phyloP scores from a whole-genome alignment of 2,329 filamentous ascomycete species.

The Arachnomyces sp. region DNA sequence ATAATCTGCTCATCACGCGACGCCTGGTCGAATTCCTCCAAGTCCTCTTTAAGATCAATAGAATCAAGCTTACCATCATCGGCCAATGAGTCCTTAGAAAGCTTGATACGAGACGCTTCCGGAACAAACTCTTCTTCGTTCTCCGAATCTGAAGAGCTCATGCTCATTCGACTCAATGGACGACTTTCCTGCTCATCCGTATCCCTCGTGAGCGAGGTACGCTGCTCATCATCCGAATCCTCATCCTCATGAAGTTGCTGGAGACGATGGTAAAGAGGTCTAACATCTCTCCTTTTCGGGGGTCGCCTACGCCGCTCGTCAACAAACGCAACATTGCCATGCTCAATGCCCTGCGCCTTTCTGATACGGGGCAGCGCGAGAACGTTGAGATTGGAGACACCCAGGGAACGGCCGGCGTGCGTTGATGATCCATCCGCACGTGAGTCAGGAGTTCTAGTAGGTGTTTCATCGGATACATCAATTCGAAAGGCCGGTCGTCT shows the following conservation, averaged over 20 bases:
- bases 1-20: constrained; percentile 23
- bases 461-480: constrained; percentile 52
- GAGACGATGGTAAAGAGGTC: constrained; percentile 74
- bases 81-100: constrained; percentile 6
- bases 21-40: constrained; percentile 21
- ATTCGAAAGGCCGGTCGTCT: constrained; percentile 51
- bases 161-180: constrained; percentile 63
- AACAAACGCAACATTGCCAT: constrained; percentile 56
- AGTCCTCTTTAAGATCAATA: constrained; percentile 2
- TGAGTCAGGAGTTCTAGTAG: constrained; percentile 56
- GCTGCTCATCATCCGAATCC: constrained; percentile 81
- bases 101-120: no score
- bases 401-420: constrained; percentile 35
- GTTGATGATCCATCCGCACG: constrained; percentile 27
- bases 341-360: constrained; percentile 54
- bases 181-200: constrained; percentile 82
- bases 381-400: constrained; percentile 45
- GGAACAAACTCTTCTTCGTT: constrained; percentile 38
- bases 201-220: constrained; percentile 60
- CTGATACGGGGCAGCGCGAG: constrained; percentile 66
- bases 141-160: constrained; percentile 46
- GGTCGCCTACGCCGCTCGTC: constrained; percentile 58
- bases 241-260: constrained; percentile 65
- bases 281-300: constrained; percentile 55
- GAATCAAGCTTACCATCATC: constrained; percentile 1